Conservation (phyloP, 192 early-diverging fungal species). For the Chytriomyces confervae region DNA sequence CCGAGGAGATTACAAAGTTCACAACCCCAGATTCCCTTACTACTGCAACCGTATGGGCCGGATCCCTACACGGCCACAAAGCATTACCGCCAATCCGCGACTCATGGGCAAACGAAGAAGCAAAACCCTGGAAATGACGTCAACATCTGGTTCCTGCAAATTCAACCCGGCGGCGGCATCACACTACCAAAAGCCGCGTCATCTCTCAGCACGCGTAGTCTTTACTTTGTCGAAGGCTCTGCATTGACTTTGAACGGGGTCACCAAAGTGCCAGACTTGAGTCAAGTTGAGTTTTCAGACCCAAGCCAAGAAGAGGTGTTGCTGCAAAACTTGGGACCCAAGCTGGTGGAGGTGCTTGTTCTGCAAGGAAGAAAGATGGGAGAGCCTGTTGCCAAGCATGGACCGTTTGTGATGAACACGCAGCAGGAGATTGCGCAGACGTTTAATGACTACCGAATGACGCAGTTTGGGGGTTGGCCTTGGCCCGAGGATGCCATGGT, state of each 20-base stretch:
- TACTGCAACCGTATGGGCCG: constrained; percentile 86
- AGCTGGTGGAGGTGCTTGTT: constrained; percentile 61
- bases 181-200: constrained; percentile 41
- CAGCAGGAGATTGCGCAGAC: constrained; percentile 52
- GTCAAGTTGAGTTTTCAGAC: constrained; percentile 48
- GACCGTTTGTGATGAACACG: constrained; percentile 68
- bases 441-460: constrained; percentile 32
- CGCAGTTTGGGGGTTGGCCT: constrained; percentile 40
- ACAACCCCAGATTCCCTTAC: constrained; percentile 53
- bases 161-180: constrained; percentile 62
- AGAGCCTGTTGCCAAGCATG: constrained; percentile 63
- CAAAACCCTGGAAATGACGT: no score
- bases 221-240: constrained; percentile 40
- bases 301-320: constrained; percentile 49
- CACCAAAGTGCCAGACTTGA: constrained; percentile 33
- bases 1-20: constrained; percentile 65
- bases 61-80: constrained; percentile 52
- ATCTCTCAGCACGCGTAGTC: neutral
- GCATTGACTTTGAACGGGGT: constrained; percentile 28
- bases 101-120: no score
- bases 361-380: constrained; percentile 62
- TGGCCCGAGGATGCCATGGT: constrained; percentile 31
- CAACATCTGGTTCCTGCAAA: constrained; percentile 21
- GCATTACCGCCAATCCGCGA: neutral
- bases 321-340: constrained; percentile 28